Conservation (phyloP, 2,329 filamentous ascomycete genomes). For the Ilyonectria robusta region DNA sequence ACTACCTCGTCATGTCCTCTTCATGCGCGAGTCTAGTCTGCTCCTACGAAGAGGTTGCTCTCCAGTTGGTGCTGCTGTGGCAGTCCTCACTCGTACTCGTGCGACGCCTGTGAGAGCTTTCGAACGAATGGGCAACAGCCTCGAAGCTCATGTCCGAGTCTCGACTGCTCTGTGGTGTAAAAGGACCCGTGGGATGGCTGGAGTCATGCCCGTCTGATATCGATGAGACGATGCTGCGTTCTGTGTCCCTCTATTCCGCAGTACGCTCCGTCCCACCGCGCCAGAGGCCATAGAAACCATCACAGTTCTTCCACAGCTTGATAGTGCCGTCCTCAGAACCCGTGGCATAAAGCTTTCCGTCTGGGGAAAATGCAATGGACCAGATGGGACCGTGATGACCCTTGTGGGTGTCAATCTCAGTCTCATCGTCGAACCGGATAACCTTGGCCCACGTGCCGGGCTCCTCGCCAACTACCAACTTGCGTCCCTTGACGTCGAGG, state of each 20-base stretch:
- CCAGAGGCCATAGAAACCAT: slow-evolving; percentile 76
- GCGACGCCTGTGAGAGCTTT: slow-evolving; percentile 12
- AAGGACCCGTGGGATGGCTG: slow-evolving; percentile 17
- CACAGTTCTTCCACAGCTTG: slow-evolving; percentile 86
- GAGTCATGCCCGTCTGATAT: slow-evolving; percentile 34
- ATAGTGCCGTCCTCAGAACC: slow-evolving; percentile 98
- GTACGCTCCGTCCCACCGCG: slow-evolving; percentile 61
- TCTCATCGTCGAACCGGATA: slow-evolving; percentile 87
- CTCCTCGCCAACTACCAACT: slow-evolving; percentile 90
- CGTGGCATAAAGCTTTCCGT: slow-evolving; percentile 96
- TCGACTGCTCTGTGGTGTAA: slow-evolving; percentile 30
- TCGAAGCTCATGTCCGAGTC: slow-evolving; percentile 33
- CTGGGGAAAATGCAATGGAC: slow-evolving; percentile 94
- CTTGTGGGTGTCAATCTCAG: slow-evolving; percentile 92
- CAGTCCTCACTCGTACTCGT: slow-evolving; percentile 29
- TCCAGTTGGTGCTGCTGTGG: slow-evolving; percentile 21
- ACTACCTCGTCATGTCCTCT: slow-evolving; percentile 8
- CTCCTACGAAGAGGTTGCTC: slow-evolving; percentile 13
- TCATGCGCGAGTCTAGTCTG: slow-evolving; percentile 10
- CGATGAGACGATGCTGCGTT: slow-evolving; percentile 41
- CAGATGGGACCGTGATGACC: slow-evolving; percentile 98
- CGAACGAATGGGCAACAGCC: slow-evolving; percentile 6
- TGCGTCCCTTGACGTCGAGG: slow-evolving; percentile 84
- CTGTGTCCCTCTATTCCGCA: slow-evolving; percentile 54
- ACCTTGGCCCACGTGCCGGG: slow-evolving; percentile 97